Conservation (phyloP, 495 filamentous ascomycete species). For the Penicillium maclennaniae region DNA sequence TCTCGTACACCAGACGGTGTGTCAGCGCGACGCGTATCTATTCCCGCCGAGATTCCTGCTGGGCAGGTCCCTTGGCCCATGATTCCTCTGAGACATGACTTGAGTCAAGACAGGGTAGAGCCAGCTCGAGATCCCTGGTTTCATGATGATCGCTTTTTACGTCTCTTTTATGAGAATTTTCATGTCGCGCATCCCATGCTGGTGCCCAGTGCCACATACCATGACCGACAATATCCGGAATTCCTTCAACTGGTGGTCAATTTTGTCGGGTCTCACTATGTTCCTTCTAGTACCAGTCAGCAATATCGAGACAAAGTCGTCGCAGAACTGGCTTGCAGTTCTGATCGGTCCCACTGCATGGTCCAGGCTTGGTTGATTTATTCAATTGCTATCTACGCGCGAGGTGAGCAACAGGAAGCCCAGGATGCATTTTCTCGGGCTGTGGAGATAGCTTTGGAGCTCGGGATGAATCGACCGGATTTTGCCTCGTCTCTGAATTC, state of each 20-base stretch:
- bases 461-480: slow-evolving; percentile 35
- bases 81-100: slow-evolving; percentile 11
- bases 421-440: slow-evolving; percentile 27
- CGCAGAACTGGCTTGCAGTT: slow-evolving; percentile 23
- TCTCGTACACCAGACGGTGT: slow-evolving; percentile 20
- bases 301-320: slow-evolving; percentile 24
- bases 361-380: slow-evolving; percentile 39
- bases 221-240: slow-evolving; percentile 34
- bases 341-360: slow-evolving; percentile 31
- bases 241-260: slow-evolving; percentile 35
- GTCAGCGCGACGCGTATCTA: slow-evolving; percentile 10
- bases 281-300: slow-evolving; percentile 17
- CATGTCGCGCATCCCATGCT: slow-evolving; percentile 40
- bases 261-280: slow-evolving; percentile 39
- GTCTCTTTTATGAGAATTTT: slow-evolving; percentile 40
- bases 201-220: slow-evolving; percentile 30
- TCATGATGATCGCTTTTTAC: slow-evolving; percentile 32
- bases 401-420: slow-evolving; percentile 32
- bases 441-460: slow-evolving; percentile 33
- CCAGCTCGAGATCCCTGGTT: slow-evolving; percentile 15
- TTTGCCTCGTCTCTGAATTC: slow-evolving; percentile 26
- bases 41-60: slow-evolving; percentile 8
- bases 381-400: slow-evolving; percentile 34
- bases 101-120: slow-evolving; percentile 9
- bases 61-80: slow-evolving; percentile 26